Evolutionary conservation across 2,329 filamentous ascomycete species (phyloP).

Genomic region (Fusarium lateritium): DNA sequence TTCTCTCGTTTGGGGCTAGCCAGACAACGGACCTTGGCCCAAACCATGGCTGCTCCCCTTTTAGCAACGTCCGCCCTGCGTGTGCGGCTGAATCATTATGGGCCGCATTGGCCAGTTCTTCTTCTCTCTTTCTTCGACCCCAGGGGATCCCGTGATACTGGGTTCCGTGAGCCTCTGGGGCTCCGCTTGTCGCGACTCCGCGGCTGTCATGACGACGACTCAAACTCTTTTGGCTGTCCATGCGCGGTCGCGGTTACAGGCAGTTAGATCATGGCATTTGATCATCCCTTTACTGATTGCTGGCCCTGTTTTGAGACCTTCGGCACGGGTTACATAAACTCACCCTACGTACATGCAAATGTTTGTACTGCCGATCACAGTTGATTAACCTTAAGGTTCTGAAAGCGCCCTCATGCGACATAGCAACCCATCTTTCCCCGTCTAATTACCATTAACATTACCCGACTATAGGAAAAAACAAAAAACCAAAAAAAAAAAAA

Average conservation of each 20-base stretch:
- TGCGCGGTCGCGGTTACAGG: background rate
- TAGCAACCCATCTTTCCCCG: background rate
- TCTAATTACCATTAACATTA: background rate
- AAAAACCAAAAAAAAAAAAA: background rate
- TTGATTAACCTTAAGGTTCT: background rate
- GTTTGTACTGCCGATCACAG: background rate
- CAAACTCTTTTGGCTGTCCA: background rate
- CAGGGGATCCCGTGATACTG: slow-evolving; percentile 27
- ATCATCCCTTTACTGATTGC: no score
- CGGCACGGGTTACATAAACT: background rate
- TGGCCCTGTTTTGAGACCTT: background rate
- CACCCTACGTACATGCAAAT: background rate
- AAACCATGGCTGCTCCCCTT: slow-evolving; percentile 31
- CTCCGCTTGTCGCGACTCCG: slow-evolving; percentile 9
- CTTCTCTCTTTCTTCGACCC: slow-evolving; percentile 25
- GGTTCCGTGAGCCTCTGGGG: slow-evolving; percentile 8
- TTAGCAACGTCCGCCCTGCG: slow-evolving; percentile 34
- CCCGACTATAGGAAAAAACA: background rate
- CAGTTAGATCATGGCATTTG: no score
- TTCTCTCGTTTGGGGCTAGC: slow-evolving; percentile 34
- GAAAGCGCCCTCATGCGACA: background rate
- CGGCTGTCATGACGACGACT: background rate
- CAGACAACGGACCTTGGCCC: slow-evolving; percentile 28
- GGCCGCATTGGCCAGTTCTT: slow-evolving; percentile 30
- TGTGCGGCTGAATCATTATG: slow-evolving; percentile 40